Evolutionary conservation across 2,329 filamentous ascomycete genomes (phyloP), one percentile per base, ranked within the genome.

Genomic region (Coniochaeta pulveracea): DNA sequence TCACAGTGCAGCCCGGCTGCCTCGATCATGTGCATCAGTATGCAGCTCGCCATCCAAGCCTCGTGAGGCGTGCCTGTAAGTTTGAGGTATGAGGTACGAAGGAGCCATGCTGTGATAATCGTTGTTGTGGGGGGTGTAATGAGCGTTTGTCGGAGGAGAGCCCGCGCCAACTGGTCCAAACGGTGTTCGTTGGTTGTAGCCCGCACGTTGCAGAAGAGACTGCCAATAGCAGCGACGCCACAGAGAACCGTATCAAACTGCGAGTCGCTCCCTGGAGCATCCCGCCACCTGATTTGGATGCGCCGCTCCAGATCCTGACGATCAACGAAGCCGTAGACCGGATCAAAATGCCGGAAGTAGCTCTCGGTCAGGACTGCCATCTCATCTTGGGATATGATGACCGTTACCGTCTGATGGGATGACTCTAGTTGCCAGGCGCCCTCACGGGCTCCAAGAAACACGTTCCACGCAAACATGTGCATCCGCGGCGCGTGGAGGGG

Each of bases 381-480:
- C 24, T 68, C 58, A 6, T 57, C 49, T 19, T 60, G 58, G 2
- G 64, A 59, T 4, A 72, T 42, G 11, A 69, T 57, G 3, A 61
- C 58, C 1, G 57, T 62, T 2, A 74, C 57, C 2, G 52, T 48
- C n/a, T 45, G 45, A 3, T 52, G 46, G 1, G 43, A 38, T 4
- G 46, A 45, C 7, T 47, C 35, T 36, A 47, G 42, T 27, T 37
- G n/a, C 50, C 58, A 35, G 0, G 33, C 37, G 5, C 41, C 33
- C 9, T 42, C 43, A 8, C 52, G 40, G 1, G 50, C 42, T 1
- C 57, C 56, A 4, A 54, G 43, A 29, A 49, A 49, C 8, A 47
- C 44, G 35, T 75, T 74, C 70, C 70, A 75, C 0, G 64, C 68
- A 44, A 75, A 74, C 0, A 69, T 58, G 41, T 69, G 64, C 35